Evolutionary conservation across 2,329 filamentous ascomycete genomes (phyloP).

Genomic region (Sclerotinia glacialis): DNA sequence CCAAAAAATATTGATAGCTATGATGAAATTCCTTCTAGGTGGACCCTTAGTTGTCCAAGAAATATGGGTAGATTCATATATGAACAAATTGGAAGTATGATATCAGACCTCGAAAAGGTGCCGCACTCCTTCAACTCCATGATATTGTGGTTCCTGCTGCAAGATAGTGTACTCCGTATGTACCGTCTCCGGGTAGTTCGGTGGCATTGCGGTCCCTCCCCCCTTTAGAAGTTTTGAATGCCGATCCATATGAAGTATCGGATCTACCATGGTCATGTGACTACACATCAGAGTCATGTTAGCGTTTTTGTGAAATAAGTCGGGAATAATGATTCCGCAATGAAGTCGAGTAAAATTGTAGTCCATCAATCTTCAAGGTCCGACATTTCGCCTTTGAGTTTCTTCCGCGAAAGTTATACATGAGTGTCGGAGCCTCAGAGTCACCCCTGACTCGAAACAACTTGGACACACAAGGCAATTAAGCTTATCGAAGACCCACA

Average conservation of each 20-base stretch:
- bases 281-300: background rate
- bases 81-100: conserved; percentile 13
- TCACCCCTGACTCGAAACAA: conserved; percentile 1
- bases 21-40: conserved; percentile 10
- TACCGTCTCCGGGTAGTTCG: conserved; percentile 12
- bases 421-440: background rate
- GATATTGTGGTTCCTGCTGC: conserved; percentile 5
- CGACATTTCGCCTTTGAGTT: background rate
- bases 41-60: conserved; percentile 1
- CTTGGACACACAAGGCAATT: background rate
- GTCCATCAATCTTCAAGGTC: background rate
- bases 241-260: conserved; percentile 4
- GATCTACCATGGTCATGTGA: conserved; percentile 17
- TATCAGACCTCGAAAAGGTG: conserved; percentile 19
- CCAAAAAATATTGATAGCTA: conserved; percentile 9
- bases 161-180: conserved; percentile 4
- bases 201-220: conserved; percentile 18
- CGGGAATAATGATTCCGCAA: background rate
- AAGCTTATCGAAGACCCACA: conserved; percentile 22
- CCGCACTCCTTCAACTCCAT: background rate
- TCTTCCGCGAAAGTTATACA: background rate
- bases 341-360: background rate
- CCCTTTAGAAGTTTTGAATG: background rate
- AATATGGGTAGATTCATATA: conserved; percentile 9
- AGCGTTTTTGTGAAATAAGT: background rate